phyloP scores from a whole-genome alignment of 2,329 filamentous ascomycete species.

The Cordyceps javanica region DNA sequence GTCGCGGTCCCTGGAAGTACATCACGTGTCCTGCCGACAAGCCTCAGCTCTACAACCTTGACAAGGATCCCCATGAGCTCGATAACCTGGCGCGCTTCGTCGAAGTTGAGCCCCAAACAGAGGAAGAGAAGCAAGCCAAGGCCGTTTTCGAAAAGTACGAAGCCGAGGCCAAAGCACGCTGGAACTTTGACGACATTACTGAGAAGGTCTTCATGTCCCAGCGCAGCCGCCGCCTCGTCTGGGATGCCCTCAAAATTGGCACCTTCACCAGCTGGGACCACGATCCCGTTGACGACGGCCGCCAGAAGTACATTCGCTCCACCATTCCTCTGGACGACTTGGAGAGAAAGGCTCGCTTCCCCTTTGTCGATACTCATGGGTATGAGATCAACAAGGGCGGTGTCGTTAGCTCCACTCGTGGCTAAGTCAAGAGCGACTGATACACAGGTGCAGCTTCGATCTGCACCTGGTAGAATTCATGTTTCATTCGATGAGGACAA shows the following conservation, averaged over 20 bases:
- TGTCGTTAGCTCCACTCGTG: slow-evolving; percentile 31
- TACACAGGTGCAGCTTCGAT: neutral
- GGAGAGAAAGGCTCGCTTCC: slow-evolving; percentile 69
- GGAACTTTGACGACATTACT: slow-evolving; percentile 77
- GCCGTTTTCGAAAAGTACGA: slow-evolving; percentile 60
- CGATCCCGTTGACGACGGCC: slow-evolving; percentile 65
- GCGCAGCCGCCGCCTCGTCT: slow-evolving; percentile 71
- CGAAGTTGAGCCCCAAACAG: slow-evolving; percentile 32
- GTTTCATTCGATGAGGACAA: neutral
- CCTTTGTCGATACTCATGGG: slow-evolving; percentile 53
- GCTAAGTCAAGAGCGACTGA: slow-evolving; percentile 2
- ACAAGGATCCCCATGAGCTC: slow-evolving; percentile 69
- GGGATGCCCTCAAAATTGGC: slow-evolving; percentile 71
- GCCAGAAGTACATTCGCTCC: slow-evolving; percentile 75
- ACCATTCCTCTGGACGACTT: slow-evolving; percentile 76
- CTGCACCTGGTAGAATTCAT: neutral
- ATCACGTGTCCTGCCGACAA: slow-evolving; percentile 79
- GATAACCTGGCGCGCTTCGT: slow-evolving; percentile 57
- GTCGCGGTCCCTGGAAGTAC: slow-evolving; percentile 84
- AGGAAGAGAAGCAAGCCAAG: slow-evolving; percentile 40
- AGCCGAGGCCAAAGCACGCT: slow-evolving; percentile 65
- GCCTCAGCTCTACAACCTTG: slow-evolving; percentile 77
- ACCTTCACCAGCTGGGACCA: slow-evolving; percentile 80
- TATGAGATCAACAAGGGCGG: slow-evolving; percentile 35
- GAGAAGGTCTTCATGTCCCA: slow-evolving; percentile 69